Conservation (phyloP, 2,329 filamentous ascomycete genomes). For the Colletotrichum sp. region DNA sequence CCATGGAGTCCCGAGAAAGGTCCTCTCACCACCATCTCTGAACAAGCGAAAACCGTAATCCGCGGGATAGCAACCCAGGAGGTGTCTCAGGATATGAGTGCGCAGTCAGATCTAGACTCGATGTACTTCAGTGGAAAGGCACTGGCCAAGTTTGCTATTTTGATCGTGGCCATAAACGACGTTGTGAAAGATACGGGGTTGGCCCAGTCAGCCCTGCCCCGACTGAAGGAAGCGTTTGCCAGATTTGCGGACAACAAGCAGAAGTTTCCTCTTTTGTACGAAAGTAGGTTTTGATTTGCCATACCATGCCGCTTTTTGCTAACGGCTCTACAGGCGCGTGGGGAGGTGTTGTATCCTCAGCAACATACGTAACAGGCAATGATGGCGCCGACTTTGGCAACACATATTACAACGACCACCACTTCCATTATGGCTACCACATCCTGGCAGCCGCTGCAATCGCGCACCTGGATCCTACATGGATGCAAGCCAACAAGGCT, state of each 20-base stretch:
- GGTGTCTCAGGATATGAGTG: constrained; percentile 75
- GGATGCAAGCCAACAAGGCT: constrained; percentile 74
- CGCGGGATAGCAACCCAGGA: constrained; percentile 71
- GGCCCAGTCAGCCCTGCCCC: constrained; percentile 61
- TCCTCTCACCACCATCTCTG: constrained; percentile 50
- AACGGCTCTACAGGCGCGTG: constrained; percentile 58
- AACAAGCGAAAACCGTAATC: constrained; percentile 64
- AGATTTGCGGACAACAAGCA: constrained; percentile 73
- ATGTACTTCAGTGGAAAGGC: constrained; percentile 95
- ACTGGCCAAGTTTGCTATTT: constrained; percentile 75
- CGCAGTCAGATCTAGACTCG: constrained; percentile 77
- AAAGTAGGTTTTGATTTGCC: constrained; percentile 48
- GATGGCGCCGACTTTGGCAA: constrained; percentile 86
- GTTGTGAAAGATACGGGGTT: constrained; percentile 64
- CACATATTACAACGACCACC: constrained; percentile 79
- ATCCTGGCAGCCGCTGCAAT: constrained; percentile 87
- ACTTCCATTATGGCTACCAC: constrained; percentile 87
- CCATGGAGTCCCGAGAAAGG: constrained; percentile 72
- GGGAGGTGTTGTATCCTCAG: constrained; percentile 82
- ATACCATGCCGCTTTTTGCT: neutral
- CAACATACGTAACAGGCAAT: constrained; percentile 73
- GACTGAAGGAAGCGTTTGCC: constrained; percentile 70
- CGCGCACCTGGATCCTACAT: constrained; percentile 75
- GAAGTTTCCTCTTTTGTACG: constrained; percentile 68
- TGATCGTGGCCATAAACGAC: constrained; percentile 70